These are phyloP conservation scores for Vitis labrusca DNA, from an alignment of 164 flowering plant species.

Conservation along the genomic window DNA sequence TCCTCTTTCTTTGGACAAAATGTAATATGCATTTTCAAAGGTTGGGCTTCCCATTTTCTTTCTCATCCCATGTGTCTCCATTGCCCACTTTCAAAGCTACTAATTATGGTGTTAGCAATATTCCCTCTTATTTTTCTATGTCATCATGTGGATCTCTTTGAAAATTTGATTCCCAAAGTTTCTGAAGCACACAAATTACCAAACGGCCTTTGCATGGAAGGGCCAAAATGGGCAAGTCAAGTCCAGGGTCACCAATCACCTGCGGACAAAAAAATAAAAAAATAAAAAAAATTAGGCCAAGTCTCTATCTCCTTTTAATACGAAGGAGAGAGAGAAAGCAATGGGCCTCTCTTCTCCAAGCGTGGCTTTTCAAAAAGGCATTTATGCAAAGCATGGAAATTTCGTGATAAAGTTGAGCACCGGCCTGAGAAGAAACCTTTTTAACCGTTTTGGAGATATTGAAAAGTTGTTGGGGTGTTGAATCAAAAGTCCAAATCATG, in stretches of 20 bases:
- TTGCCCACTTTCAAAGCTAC: too few relatives aligned
- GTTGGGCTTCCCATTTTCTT: too few relatives aligned
- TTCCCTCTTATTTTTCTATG: too few relatives aligned
- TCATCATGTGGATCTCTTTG: too few relatives aligned
- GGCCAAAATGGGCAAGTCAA: background rate
- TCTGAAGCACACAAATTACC: background rate
- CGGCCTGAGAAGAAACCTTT: conserved; percentile 3
- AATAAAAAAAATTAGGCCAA: background rate
- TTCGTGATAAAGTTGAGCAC: conserved; percentile 13
- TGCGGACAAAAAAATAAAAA: background rate
- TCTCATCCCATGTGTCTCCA: too few relatives aligned
- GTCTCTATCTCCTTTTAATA: background rate
- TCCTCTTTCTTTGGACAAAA: too few relatives aligned
- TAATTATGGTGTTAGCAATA: too few relatives aligned
- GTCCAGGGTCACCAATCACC: background rate
- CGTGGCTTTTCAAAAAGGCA: conserved; percentile 6
- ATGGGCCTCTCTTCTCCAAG: background rate
- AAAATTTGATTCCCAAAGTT: too few relatives aligned
- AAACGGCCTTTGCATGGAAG: background rate
- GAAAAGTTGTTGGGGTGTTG: conserved; percentile 5
- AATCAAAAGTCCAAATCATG: background rate
- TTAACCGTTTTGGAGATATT: background rate
- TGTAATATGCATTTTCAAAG: too few relatives aligned
- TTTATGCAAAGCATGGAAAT: conserved; percentile 11
- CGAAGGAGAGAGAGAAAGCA: background rate